A percentile compares a stretch with the other conserved stretches of the same genome.
Conservation (phyloP, 1,284 basidiomycete species). For the Moesziomyces antarcticus region DNA sequence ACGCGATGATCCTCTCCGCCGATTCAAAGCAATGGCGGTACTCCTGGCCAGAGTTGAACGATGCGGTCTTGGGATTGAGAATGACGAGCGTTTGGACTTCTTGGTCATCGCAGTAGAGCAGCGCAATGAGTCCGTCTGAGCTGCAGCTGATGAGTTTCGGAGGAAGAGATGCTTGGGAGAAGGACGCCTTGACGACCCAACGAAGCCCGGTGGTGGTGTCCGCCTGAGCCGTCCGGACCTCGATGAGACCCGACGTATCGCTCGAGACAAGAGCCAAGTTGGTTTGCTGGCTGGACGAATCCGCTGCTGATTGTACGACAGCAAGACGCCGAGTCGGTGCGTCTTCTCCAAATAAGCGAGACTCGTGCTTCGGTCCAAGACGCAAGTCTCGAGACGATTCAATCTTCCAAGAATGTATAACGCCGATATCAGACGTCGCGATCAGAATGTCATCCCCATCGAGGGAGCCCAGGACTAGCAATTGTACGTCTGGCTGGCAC, state of each 20-base stretch:
- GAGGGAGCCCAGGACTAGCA: slow-evolving; percentile 6
- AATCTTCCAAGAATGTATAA: slow-evolving; percentile 11
- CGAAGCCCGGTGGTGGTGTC: slow-evolving; percentile 1
- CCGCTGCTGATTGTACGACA: slow-evolving; percentile 3
- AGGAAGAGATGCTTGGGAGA: slow-evolving; percentile 1
- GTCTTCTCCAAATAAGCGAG: neutral
- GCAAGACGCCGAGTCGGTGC: slow-evolving; percentile 3
- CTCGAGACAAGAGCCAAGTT: slow-evolving; percentile 12
- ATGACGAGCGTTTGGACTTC: slow-evolving; percentile 71
- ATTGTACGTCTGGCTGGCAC: slow-evolving; percentile 5
- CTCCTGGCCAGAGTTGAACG: slow-evolving; percentile 81
- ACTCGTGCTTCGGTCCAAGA: neutral
- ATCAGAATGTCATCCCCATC: slow-evolving; percentile 5
- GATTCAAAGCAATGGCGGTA: slow-evolving; percentile 21
- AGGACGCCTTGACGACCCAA: slow-evolving; percentile 7
- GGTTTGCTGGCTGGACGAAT: neutral
- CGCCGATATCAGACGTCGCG: slow-evolving; percentile 8
- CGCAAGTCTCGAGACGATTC: neutral
- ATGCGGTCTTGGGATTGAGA: slow-evolving; percentile 93
- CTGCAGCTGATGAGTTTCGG: slow-evolving; percentile 6
- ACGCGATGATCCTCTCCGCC: slow-evolving; percentile 9
- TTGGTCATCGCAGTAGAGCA: slow-evolving; percentile 9
- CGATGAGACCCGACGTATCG: slow-evolving; percentile 12
- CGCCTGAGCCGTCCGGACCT: slow-evolving; percentile 1
- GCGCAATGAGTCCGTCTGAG: slow-evolving; percentile 18